Base-by-base conservation (phyloP, 1,284 basidiomycete genomes). In the Cryptococcus sp. region DNA sequence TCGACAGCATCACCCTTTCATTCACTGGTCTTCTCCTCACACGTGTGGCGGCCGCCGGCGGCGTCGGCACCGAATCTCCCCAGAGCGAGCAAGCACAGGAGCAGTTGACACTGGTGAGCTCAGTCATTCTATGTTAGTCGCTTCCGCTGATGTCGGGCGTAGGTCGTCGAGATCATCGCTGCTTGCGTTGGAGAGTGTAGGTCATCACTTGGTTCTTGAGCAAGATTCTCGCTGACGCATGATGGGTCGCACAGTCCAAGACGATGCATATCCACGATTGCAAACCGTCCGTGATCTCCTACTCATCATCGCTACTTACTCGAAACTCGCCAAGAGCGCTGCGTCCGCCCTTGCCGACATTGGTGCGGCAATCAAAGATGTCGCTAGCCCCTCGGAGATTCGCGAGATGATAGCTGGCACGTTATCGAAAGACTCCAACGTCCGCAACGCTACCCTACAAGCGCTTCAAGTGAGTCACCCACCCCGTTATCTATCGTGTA, bases 391-490 rank as follows among this genome's bases (percentile, higher is more conserved):
- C 1, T 82, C 82, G 16, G 93, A 97, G 74, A 83, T 87, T 3
- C 69, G 78, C 4, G 83, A 85, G 16, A 81, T 99, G 47, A 80
- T 98, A 23, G 78, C 77, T 13, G 91, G 91, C 13, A 88, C 87
- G 0, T 82, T 99, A 13, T 82, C 85, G n/a, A 89, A 93, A 66
- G 96, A 99, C 70, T 88, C 88, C 0, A 90, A 93, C 71, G 91
- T 91, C 5, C 85, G 95, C 41, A 90, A 89, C 66, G 88, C 93
- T 5, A 91, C 90, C 70, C 81, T 99, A n/a, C 93, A 97, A 71
- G 85, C 93, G 0, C 82, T 98, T 6, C 91, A 93, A 82, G 90
- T 90, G 62, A 47, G 81, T 68, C 11, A 16, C 15, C 8, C 22
- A 17, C 16, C 11, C 22, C 10, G 1, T n/a, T 25, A 42, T 49